phyloP scores from a whole-genome alignment of 2,329 filamentous ascomycete species.

The Coniochaeta sp. region DNA sequence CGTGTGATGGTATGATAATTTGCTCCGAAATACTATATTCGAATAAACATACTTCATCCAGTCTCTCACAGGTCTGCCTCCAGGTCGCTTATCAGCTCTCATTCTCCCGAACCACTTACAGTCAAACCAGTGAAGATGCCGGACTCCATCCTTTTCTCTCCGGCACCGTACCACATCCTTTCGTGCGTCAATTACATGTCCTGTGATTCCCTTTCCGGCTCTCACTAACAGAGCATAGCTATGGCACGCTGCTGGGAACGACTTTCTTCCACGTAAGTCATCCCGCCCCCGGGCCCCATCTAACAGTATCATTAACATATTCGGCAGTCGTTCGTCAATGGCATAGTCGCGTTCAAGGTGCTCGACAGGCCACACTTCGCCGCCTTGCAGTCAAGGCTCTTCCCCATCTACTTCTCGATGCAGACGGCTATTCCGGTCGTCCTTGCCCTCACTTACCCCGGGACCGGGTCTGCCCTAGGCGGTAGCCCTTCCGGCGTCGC shows the following conservation, averaged over 20 bases:
- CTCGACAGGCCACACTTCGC: conserved; percentile 77
- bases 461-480: conserved; percentile 31
- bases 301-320: conserved; percentile 2
- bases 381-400: conserved; percentile 69
- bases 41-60: neutral
- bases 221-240: conserved; percentile 42
- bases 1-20: neutral
- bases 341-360: conserved; percentile 68
- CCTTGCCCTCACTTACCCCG: conserved; percentile 74
- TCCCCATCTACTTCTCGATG: conserved; percentile 82
- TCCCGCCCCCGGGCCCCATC: neutral
- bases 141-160: conserved; percentile 49
- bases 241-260: conserved; percentile 79
- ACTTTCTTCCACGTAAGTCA: conserved; percentile 75
- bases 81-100: neutral
- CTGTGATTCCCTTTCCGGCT: neutral
- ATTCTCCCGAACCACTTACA: neutral
- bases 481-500: conserved; percentile 35
- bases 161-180: conserved; percentile 69
- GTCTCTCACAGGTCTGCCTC: neutral
- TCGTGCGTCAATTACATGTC: conserved; percentile 39
- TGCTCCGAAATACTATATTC: neutral
- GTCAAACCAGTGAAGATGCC: conserved; percentile 29
- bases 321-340: conserved; percentile 63
- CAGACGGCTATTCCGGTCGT: conserved; percentile 69